Percentiles rank a stretch among this genome's conserved stretches.
Evolutionary conservation across 1,284 basidiomycete genomes (phyloP).

Genomic region (Ustanciosporium gigantosporum): DNA sequence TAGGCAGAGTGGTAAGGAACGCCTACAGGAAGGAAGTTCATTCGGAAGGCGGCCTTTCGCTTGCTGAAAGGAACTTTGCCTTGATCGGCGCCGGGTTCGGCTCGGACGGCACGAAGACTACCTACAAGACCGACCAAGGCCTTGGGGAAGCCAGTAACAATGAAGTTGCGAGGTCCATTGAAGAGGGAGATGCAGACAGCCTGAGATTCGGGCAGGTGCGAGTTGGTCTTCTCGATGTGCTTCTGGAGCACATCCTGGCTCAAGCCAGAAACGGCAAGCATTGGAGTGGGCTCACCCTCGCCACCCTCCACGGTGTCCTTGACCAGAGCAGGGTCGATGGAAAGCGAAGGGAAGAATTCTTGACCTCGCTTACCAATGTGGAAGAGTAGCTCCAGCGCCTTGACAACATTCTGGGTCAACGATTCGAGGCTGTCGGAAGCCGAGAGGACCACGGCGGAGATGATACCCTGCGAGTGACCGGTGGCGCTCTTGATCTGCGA

Average conservation of each 20-base stretch:
- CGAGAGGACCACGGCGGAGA: slow-evolving; percentile 85
- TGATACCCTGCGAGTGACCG: slow-evolving; percentile 94
- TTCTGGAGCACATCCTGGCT: slow-evolving; percentile 71
- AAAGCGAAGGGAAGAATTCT: slow-evolving; percentile 89
- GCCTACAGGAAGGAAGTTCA: slow-evolving; percentile 89
- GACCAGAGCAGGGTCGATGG: slow-evolving; percentile 84
- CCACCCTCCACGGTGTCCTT: slow-evolving; percentile 86
- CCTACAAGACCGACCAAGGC: slow-evolving; percentile 92
- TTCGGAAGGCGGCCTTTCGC: slow-evolving; percentile 88
- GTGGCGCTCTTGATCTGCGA: slow-evolving; percentile 80
- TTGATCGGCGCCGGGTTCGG: slow-evolving; percentile 84
- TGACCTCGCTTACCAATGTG: slow-evolving; percentile 90
- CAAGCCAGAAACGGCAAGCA: slow-evolving; percentile 88
- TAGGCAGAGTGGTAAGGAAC: slow-evolving; percentile 95
- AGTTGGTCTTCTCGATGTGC: slow-evolving; percentile 86
- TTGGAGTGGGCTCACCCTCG: slow-evolving; percentile 89
- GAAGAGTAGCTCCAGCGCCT: slow-evolving; percentile 88
- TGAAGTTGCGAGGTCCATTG: slow-evolving; percentile 88
- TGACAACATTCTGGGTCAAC: slow-evolving; percentile 75
- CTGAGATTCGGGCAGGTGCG: slow-evolving; percentile 76
- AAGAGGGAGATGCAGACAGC: slow-evolving; percentile 82
- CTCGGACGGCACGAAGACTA: slow-evolving; percentile 84
- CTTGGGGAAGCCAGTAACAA: slow-evolving; percentile 88
- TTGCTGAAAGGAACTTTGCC: slow-evolving; percentile 91
- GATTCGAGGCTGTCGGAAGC: slow-evolving; percentile 75